These are phyloP conservation scores for Adenanthera pavonina DNA, from an alignment of 306 rosid species.

Conservation along the genomic window DNA sequence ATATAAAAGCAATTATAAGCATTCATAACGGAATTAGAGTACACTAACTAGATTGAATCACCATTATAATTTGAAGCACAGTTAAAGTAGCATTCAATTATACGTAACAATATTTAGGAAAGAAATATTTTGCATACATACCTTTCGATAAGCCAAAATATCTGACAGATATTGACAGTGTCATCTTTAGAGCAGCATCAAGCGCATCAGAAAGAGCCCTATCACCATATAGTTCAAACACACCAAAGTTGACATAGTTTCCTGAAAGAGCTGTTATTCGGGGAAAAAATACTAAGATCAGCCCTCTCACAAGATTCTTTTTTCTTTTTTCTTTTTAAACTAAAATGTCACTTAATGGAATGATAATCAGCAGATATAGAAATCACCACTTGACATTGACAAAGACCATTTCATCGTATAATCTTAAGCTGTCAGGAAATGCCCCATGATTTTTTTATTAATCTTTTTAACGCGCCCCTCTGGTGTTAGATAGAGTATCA, in stretches of 20 bases:
- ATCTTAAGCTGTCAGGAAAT: background rate
- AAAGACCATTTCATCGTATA: background rate
- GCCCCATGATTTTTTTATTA: background rate
- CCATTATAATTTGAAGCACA: constrained; percentile 25
- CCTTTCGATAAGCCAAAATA: constrained; percentile 95
- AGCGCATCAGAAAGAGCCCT: constrained; percentile 91
- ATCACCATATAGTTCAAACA: constrained; percentile 96
- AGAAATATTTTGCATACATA: constrained; percentile 40
- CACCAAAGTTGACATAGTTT: constrained; percentile 97
- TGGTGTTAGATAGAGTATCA: background rate
- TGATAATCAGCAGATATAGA: constrained; percentile 13
- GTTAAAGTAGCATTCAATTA: background rate
- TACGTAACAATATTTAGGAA: constrained; percentile 24
- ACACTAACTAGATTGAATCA: background rate
- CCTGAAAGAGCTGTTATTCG: constrained; percentile 88
- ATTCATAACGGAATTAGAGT: background rate
- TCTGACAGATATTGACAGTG: constrained; percentile 94
- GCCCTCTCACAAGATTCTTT: background rate
- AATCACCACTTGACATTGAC: constrained; percentile 21
- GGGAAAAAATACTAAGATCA: constrained; percentile 35
- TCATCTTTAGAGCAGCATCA: constrained; percentile 89
- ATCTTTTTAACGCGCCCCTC: background rate
- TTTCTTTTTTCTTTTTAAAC: background rate
- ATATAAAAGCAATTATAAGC: constrained; percentile 2
- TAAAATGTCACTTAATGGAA: constrained; percentile 14